A percentile compares a stretch with the other conserved stretches of the same genome.
These are phyloP conservation scores for Sporopachydermia quercuum DNA, from an alignment of 805 yeast species.

Conservation along the genomic window DNA sequence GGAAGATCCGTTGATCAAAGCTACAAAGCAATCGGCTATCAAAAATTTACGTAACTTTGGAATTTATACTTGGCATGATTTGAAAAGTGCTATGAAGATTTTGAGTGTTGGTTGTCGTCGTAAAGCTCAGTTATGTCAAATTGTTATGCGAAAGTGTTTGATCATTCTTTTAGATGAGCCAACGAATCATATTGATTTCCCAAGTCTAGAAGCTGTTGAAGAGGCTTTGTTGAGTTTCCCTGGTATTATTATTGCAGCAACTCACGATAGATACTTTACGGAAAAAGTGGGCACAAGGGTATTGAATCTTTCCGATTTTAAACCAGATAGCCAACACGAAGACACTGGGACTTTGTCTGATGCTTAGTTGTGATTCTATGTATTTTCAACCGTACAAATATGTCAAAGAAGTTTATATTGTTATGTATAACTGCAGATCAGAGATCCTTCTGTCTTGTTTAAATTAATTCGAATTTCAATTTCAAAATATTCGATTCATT, in stretches of 20 bases:
- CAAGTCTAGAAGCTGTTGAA: slow-evolving; percentile 10
- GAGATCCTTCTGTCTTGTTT: too few species aligned
- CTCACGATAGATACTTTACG: slow-evolving; percentile 11
- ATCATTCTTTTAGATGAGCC: slow-evolving; percentile 10
- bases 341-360: too few species aligned
- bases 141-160: slow-evolving; percentile 10
- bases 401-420: too few species aligned
- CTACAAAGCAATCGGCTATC: slow-evolving; percentile 9
- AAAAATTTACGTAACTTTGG: slow-evolving; percentile 9
- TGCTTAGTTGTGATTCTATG: too few species aligned
- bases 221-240: slow-evolving; percentile 10
- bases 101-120: slow-evolving; percentile 12
- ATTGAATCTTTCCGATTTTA: too few species aligned
- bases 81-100: slow-evolving; percentile 8
- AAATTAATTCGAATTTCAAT: too few species aligned
- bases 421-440: too few species aligned
- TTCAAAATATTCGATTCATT: too few species aligned
- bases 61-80: slow-evolving; percentile 10
- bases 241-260: slow-evolving; percentile 10
- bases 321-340: too few species aligned
- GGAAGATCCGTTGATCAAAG: slow-evolving; percentile 7
- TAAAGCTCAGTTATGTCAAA: slow-evolving; percentile 11
- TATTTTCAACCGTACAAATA: too few species aligned
- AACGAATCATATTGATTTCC: slow-evolving; percentile 11
- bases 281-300: slow-evolving; percentile 9